Evolutionary conservation across 306 rosid species (phyloP).

Genomic region (Malus sylvestris): DNA sequence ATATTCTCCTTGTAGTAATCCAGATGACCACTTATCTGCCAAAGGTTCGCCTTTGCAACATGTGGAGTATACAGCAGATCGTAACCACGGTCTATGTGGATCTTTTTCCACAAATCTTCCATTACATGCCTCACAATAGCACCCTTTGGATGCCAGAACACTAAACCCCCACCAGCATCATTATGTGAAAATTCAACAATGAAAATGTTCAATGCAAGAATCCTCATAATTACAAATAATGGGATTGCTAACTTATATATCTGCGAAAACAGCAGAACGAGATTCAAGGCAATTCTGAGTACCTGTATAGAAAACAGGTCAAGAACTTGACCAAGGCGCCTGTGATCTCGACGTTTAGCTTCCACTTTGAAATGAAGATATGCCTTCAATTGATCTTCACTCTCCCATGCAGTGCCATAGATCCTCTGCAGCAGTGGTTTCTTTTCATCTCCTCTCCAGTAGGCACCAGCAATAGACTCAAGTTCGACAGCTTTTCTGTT

Average conservation of each 20-base stretch:
- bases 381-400: constrained; percentile 78
- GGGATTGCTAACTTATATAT: background rate
- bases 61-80: constrained; percentile 93
- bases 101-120: constrained; percentile 84
- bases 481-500: constrained; percentile 89
- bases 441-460: constrained; percentile 98
- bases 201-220: constrained; percentile 14
- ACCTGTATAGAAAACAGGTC: constrained; percentile 98
- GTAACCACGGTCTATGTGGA: constrained; percentile 69
- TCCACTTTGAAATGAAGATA: constrained; percentile 91
- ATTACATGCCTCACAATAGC: constrained; percentile 83
- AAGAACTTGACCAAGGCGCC: constrained; percentile 93
- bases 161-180: constrained; percentile 97
- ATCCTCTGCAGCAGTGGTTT: constrained; percentile 93
- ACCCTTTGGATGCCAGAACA: constrained; percentile 99
- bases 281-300: constrained; percentile 1
- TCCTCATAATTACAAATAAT: background rate
- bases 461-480: constrained; percentile 98
- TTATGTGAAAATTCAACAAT: constrained; percentile 46
- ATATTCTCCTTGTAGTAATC: constrained; percentile 90
- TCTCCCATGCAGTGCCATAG: constrained; percentile 99
- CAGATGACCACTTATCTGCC: constrained; percentile 96
- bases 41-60: constrained; percentile 95
- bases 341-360: constrained; percentile 94
- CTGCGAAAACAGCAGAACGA: constrained; percentile 13